These are phyloP conservation scores for Aspergillus udagawae DNA, from an alignment of 2,329 filamentous ascomycete genomes.

Conservation along the genomic window DNA sequence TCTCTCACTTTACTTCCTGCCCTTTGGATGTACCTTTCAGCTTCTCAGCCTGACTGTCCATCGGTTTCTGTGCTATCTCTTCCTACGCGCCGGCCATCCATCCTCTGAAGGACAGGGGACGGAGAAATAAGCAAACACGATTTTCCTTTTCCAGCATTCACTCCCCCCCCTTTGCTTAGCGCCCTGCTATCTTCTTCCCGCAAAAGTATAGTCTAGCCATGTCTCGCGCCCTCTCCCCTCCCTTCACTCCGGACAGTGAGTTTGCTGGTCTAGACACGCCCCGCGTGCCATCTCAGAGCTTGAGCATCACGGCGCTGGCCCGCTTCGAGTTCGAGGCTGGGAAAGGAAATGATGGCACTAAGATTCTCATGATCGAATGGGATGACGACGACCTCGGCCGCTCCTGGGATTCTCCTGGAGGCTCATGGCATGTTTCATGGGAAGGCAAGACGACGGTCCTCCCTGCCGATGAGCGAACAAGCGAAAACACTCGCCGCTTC, in stretches of 20 bases:
- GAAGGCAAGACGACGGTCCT: conserved; percentile 72
- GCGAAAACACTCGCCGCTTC: conserved; percentile 56
- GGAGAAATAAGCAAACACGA: neutral
- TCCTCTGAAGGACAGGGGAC: neutral
- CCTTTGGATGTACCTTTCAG: neutral
- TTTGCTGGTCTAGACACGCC: conserved; percentile 31
- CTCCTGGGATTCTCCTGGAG: conserved; percentile 32
- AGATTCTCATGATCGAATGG: conserved; percentile 93
- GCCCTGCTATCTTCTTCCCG: neutral
- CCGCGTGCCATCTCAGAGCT: conserved; percentile 19
- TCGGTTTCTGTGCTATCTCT: neutral
- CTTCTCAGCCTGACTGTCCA: neutral
- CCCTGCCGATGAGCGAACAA: conserved; percentile 57
- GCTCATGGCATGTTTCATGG: conserved; percentile 77
- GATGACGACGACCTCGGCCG: conserved; percentile 56
- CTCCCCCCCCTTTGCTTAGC: neutral
- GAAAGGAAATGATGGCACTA: conserved; percentile 76
- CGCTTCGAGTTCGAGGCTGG: conserved; percentile 83
- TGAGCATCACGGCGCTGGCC: conserved; percentile 60
- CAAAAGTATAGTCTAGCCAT: conserved; percentile 4
- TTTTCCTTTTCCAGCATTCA: neutral
- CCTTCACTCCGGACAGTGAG: conserved; percentile 30
- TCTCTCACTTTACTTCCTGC: neutral
- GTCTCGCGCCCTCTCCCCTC: conserved; percentile 13
- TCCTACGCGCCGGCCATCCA: neutral